Conservation (phyloP, 2,329 filamentous ascomycete species). For the Chaetomium sp. region DNA sequence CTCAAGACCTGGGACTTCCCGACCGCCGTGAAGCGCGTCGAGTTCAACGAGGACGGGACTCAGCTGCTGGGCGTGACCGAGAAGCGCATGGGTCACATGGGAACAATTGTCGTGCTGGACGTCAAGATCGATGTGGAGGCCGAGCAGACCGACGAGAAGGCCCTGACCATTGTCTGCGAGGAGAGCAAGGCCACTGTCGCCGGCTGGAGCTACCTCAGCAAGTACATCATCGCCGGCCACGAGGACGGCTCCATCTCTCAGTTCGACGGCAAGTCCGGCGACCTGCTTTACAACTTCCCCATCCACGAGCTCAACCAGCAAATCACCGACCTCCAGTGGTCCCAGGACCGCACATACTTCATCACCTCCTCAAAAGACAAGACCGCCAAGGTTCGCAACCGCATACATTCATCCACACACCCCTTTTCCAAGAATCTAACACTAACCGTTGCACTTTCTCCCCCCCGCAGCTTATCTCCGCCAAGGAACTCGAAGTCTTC, state of each 20-base stretch:
- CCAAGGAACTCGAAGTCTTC: constrained; percentile 79
- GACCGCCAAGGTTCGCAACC: constrained; percentile 61
- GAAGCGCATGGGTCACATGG: constrained; percentile 95
- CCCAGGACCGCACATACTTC: constrained; percentile 90
- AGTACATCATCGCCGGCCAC: constrained; percentile 96
- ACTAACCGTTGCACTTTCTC: background rate
- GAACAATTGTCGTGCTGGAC: constrained; percentile 88
- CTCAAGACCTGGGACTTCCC: constrained; percentile 98
- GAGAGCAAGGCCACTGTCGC: constrained; percentile 96
- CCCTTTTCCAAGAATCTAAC: background rate
- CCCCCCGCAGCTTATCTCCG: constrained; percentile 59
- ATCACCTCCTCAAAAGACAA: constrained; percentile 99
- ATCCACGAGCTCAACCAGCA: constrained; percentile 77
- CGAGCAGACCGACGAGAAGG: constrained; percentile 77
- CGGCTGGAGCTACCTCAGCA: constrained; percentile 88
- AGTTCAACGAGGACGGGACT: constrained; percentile 91
- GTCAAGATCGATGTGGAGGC: constrained; percentile 77
- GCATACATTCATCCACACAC: constrained; percentile 31
- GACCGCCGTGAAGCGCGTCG: constrained; percentile 94
- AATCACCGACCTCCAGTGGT: constrained; percentile 95
- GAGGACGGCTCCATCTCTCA: constrained; percentile 89
- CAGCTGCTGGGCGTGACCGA: constrained; percentile 91
- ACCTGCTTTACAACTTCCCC: constrained; percentile 71
- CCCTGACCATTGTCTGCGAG: constrained; percentile 83
- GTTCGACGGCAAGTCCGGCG: constrained; percentile 88